Evolutionary conservation across 2,329 filamentous ascomycete genomes (phyloP), one percentile per base, ranked within the genome.

Genomic region (Penicillium crustosum): DNA sequence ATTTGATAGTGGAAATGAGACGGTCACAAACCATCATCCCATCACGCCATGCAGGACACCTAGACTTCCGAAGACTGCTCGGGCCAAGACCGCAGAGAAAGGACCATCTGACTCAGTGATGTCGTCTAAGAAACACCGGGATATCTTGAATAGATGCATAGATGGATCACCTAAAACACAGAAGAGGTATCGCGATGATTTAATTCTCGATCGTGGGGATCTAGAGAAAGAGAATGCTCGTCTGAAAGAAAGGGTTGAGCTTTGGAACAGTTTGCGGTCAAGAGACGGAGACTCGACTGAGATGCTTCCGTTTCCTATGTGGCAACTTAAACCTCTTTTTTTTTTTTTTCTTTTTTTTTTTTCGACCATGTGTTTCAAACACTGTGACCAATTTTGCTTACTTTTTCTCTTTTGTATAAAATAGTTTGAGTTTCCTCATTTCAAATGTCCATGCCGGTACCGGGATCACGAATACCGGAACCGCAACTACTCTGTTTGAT

Each of bases 401-500:
- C 19, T 2, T 23, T 23, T 33, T 47, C n/a, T 8, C 4, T 21
- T 50, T 19, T 43, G 38, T 44, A 43, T 51, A 43, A n/a, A 33
- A 52, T 51, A 23, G 19, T n/a, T 4, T 45, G 10, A 21, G 15
- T 35, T 4, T 4, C 3, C 25, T 29, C 42, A 27, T 25, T 29
- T 29, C 13, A 36, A 31, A 17, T 47, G n/a, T 25, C 15, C 7
- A 56, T 52, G 49, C 54, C 54, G 49, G 49, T 41, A 53, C 54
- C 54, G 54, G 54, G 27, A 57, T 41, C 35, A 15, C 15, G 9
- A 12, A 53, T 33, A 36, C 49, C 54, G 49, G 42, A 42, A 53
- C 19, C 49, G 54, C 54, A 6, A 27, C 19, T 6, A 15, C 10
- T 9, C 13, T 17, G 4, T 35, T 48, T 17, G 13, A 49, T 27